Conservation (phyloP, 441 rosid species). For the Croton laevigatus region DNA sequence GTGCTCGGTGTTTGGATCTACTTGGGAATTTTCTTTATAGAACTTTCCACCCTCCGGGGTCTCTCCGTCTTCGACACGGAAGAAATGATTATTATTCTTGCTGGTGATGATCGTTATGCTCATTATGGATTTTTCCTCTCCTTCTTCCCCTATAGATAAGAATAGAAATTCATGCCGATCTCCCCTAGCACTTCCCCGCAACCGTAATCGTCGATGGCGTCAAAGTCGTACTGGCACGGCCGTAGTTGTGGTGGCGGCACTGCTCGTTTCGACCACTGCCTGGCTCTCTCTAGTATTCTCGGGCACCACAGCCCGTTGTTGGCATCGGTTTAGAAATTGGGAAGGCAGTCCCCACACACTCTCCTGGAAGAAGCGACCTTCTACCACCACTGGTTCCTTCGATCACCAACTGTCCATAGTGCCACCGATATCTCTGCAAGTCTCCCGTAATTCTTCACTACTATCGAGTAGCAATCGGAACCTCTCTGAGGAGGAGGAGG, state of each 20-base stretch:
- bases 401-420: slow-evolving; percentile 5
- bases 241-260: slow-evolving; percentile 48
- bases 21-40: not conserved
- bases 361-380: slow-evolving; percentile 21
- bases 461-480: slow-evolving; percentile 32
- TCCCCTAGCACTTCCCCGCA: slow-evolving; percentile 30
- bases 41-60: not conserved
- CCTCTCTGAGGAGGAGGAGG: slow-evolving; percentile 32
- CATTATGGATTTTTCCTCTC: slow-evolving; percentile 17
- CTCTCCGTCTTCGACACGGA: slow-evolving; percentile 6
- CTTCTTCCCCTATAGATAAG: slow-evolving; percentile 17
- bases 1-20: slow-evolving; percentile 11
- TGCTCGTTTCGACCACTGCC: slow-evolving; percentile 60
- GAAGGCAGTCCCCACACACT: slow-evolving; percentile 40
- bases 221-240: slow-evolving; percentile 50
- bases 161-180: slow-evolving; percentile 29
- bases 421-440: slow-evolving; percentile 22
- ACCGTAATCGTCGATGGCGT: slow-evolving; percentile 50
- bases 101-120: not conserved
- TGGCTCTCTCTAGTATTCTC: slow-evolving; percentile 88
- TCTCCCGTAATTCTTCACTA: slow-evolving; percentile 18
- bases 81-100: slow-evolving; percentile 18
- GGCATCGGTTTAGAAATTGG: slow-evolving; percentile 53
- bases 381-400: not conserved
- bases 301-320: slow-evolving; percentile 47